Evolutionary conservation across 768 basidiomycete genomes (phyloP).

Genomic region (Phylloporus sp.): DNA sequence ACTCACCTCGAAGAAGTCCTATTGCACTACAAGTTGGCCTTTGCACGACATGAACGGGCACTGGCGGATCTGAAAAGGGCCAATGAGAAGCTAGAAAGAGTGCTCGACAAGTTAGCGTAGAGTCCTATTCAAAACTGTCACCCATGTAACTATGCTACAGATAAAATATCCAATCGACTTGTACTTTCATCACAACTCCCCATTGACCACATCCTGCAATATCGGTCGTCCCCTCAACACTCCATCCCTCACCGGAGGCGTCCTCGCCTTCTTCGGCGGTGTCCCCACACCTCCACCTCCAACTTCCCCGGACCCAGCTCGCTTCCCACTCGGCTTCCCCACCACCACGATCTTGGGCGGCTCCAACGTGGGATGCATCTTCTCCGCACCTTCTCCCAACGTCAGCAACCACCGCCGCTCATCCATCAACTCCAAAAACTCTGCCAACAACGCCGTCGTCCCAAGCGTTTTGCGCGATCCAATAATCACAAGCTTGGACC

Average conservation of each 20-base stretch:
- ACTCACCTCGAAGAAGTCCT: too few species aligned
- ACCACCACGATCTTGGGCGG: constrained; percentile 7
- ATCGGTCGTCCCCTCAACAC: constrained; percentile 55
- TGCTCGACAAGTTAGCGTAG: too few species aligned
- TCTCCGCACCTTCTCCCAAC: constrained; percentile 52
- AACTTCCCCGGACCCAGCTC: constrained; percentile 2
- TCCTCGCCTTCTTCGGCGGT: constrained; percentile 37
- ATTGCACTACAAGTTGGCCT: too few species aligned
- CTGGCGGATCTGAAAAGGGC: too few species aligned
- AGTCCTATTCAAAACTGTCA: too few species aligned
- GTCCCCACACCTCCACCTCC: constrained; percentile 1
- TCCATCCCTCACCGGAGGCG: constrained; percentile 31
- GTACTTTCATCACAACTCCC: constrained; percentile 20
- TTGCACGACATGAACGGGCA: too few species aligned
- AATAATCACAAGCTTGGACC: constrained; percentile 84
- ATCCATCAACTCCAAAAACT: constrained; percentile 79
- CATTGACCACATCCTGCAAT: constrained; percentile 56
- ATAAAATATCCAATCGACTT: not conserved
- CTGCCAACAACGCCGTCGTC: constrained; percentile 51
- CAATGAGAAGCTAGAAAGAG: too few species aligned
- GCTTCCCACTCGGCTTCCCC: constrained; percentile 16
- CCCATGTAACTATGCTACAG: not conserved
- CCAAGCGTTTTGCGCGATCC: constrained; percentile 80
- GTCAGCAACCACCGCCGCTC: constrained; percentile 62
- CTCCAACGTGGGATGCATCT: constrained; percentile 39